Conservation (phyloP, 805 yeast genomes). For the Tetrapisispora namnaoensis region DNA sequence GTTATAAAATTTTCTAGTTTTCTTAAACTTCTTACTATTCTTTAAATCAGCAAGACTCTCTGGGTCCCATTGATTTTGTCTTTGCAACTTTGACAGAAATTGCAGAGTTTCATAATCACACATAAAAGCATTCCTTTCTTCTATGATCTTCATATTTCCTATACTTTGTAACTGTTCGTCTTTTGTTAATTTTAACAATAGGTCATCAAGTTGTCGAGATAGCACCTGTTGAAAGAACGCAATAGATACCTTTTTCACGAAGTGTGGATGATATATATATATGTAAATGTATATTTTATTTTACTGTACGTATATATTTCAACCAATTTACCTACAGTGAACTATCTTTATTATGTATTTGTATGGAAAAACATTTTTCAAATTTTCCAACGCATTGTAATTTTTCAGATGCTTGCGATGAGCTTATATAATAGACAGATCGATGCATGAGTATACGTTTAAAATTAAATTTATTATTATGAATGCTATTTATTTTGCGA, state of each 20-base stretch:
- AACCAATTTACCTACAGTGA: not conserved
- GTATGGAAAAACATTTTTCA: not conserved
- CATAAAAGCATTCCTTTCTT: constrained; percentile 42
- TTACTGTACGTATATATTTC: too few species aligned
- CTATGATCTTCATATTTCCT: constrained; percentile 33
- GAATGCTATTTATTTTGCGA: too few species aligned
- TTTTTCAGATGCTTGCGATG: not conserved
- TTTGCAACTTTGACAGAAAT: constrained; percentile 38
- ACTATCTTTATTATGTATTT: too few species aligned
- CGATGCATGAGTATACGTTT: too few species aligned
- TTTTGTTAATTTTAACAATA: not conserved
- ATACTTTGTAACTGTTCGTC: not conserved
- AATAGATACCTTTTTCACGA: too few species aligned
- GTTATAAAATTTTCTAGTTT: constrained; percentile 20
- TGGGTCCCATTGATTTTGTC: constrained; percentile 29
- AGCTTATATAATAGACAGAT: not conserved
- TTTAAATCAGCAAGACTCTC: constrained; percentile 4
- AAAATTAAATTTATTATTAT: too few species aligned
- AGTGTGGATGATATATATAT: too few species aligned
- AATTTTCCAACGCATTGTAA: not conserved
- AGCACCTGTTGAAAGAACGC: too few species aligned
- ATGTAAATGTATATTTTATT: too few species aligned
- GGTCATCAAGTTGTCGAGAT: not conserved
- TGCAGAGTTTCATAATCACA: constrained; percentile 49
- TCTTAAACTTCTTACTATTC: constrained; percentile 17